These are phyloP conservation scores for Leonotis leonurus DNA, from an alignment of 257 asterid species.

Conservation along the genomic window DNA sequence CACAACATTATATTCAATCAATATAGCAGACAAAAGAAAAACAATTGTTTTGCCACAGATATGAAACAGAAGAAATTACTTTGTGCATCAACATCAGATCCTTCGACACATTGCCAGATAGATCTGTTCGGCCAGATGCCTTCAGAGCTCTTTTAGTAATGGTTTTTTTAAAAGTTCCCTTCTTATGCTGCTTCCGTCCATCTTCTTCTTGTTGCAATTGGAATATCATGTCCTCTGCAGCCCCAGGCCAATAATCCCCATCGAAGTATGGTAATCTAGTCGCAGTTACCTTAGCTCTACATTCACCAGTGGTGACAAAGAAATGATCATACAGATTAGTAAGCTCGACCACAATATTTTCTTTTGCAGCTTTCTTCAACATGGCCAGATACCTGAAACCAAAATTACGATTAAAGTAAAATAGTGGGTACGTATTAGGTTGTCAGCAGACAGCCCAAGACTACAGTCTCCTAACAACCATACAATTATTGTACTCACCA, in stretches of 20 bases:
- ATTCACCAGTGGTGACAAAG: slow-evolving; percentile 71
- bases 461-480: slow-evolving; percentile 6
- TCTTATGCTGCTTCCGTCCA: slow-evolving; percentile 73
- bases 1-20: too few relatives aligned
- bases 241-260: slow-evolving; percentile 99
- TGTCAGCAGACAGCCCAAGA: neutral
- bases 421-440: neutral
- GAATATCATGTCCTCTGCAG: slow-evolving; percentile 91
- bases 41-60: too few relatives aligned
- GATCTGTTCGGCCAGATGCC: slow-evolving; percentile 92
- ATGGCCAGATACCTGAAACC: slow-evolving; percentile 81
- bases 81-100: slow-evolving; percentile 86
- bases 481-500: slow-evolving; percentile 48
- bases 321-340: slow-evolving; percentile 88
- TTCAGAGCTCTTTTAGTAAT: slow-evolving; percentile 80
- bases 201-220: slow-evolving; percentile 95
- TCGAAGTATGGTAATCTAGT: slow-evolving; percentile 94
- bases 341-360: slow-evolving; percentile 76
- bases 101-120: slow-evolving; percentile 83
- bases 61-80: slow-evolving; percentile 36
- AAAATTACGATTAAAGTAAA: slow-evolving; percentile 19
- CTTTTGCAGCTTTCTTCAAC: slow-evolving; percentile 85
- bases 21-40: too few relatives aligned
- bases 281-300: slow-evolving; percentile 89
- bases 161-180: slow-evolving; percentile 61